These are phyloP conservation scores for Lodderomyces jiufengensis DNA, from an alignment of 1,139 yeast genomes.

Conservation along the genomic window DNA sequence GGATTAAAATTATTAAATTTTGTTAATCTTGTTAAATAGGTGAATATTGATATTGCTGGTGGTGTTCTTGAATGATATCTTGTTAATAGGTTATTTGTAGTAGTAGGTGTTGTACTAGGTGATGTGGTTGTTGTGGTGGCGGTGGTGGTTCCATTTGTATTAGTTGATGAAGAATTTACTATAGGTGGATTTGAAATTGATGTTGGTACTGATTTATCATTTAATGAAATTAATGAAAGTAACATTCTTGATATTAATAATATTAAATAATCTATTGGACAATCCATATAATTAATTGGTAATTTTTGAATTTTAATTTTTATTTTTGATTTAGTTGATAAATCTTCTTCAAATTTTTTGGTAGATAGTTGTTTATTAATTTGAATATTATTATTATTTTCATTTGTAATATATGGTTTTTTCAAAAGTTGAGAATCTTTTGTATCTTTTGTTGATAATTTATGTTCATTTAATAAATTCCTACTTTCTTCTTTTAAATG, in stretches of 20 bases:
- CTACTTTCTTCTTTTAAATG: too few species aligned
- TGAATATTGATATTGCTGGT: slow-evolving; percentile 77
- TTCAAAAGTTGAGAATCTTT: too few species aligned
- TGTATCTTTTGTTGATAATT: too few species aligned
- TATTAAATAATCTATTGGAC: slow-evolving; percentile 69
- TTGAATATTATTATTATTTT: background rate
- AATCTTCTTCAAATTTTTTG: background rate
- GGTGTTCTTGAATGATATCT: slow-evolving; percentile 93
- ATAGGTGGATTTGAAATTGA: slow-evolving; percentile 27
- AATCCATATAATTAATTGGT: slow-evolving; percentile 60
- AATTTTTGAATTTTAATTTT: slow-evolving; percentile 20
- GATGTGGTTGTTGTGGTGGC: slow-evolving; percentile 11
- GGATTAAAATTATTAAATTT: slow-evolving; percentile 84
- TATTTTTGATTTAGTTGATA: background rate
- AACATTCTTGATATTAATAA: slow-evolving; percentile 77
- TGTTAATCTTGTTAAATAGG: slow-evolving; percentile 72
- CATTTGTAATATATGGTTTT: background rate
- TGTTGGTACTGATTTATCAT: slow-evolving; percentile 52
- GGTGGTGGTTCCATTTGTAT: slow-evolving; percentile 13
- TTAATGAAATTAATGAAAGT: slow-evolving; percentile 61
- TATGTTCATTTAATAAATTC: too few species aligned
- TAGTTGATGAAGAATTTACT: slow-evolving; percentile 5
- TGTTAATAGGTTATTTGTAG: slow-evolving; percentile 48
- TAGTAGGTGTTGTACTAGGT: slow-evolving; percentile 9
- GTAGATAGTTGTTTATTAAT: background rate